A percentile compares a stretch with the other conserved stretches of the same genome.
Evolutionary conservation across 2,329 filamentous ascomycete genomes (phyloP).

Genomic region (Aspergillus chevalieri): DNA sequence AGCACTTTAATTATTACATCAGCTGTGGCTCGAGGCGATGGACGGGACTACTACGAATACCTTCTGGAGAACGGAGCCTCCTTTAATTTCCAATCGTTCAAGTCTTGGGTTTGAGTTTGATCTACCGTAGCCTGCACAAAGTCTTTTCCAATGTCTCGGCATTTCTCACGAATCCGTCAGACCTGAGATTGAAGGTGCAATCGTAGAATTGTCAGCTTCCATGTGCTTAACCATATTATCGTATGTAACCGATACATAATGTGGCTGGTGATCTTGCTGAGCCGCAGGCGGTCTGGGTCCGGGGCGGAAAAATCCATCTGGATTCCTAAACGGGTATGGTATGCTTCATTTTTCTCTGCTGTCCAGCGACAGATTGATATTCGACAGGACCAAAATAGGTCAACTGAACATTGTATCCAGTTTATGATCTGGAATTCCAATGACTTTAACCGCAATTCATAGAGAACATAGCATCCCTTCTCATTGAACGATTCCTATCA

Average conservation of each 20-base stretch:
- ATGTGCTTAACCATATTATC: neutral
- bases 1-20: neutral
- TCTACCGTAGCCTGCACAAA: too few relatives aligned
- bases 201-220: neutral
- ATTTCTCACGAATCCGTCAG: too few relatives aligned
- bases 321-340: slow-evolving; percentile 3
- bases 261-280: neutral
- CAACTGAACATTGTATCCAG: neutral
- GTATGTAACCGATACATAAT: neutral
- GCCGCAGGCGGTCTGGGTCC: slow-evolving; percentile 4
- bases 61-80: too few relatives aligned
- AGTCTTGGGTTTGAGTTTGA: too few relatives aligned
- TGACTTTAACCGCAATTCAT: too few relatives aligned
- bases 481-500: neutral
- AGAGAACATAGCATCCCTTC: neutral
- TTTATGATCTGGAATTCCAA: too few relatives aligned
- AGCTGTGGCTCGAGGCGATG: neutral
- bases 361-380: neutral
- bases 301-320: slow-evolving; percentile 11
- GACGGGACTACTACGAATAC: too few relatives aligned
- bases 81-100: too few relatives aligned
- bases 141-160: too few relatives aligned
- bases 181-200: too few relatives aligned
- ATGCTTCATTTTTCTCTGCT: neutral
- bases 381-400: too few relatives aligned